Evolutionary conservation across 2,329 filamentous ascomycete species (phyloP), one percentile per base, ranked within the genome.

Genomic region (Paecilomyces sp.): DNA sequence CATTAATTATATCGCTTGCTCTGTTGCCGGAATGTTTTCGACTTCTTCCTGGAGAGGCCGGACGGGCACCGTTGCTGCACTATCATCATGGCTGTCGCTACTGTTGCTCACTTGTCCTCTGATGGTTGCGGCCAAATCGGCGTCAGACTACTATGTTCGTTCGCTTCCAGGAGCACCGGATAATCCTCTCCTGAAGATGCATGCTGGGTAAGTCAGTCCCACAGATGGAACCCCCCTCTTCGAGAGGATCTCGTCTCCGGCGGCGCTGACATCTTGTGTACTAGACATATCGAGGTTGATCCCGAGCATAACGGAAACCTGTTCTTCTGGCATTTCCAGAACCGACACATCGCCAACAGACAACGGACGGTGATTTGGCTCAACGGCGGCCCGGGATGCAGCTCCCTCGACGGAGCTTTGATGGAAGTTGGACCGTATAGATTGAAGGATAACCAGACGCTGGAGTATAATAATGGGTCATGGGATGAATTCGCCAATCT

Each of bases 401-500:
- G 92, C 75, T 97, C 93, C 30, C 92, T 97, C 82, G 95, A 99
- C 74, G 94, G 93, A 66, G 92, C 91, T 2, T 76, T 97, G 80
- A 97, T 97, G 87, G 94, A 99, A 75, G 85, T 99, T 64, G 94
- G 94, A 0, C 94, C 94, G 1, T 99, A 97, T 74, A 83, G 94
- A 64, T 79, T 99, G 60, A 88, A 89, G 70, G 84, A 93, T 65
- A 84, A 89, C 33, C 76, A 83, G 76, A 81, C 88, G 69, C 79
- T 99, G 60, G 81, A 80, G 60, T 87, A 91, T 73, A 97, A 97
- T 74, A 88, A 95, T 58, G 94, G 94, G n/a, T 92, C 92, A 0
- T 99, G 95, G 95, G 89, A 96, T 75, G 93, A 99, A 78, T 99
- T 97, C 70, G 91, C 94, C 64, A 99, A 99, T 70, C 76, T 99